phyloP scores from a whole-genome alignment of 495 filamentous ascomycete genomes.

The Aspergillus kassunensis region DNA sequence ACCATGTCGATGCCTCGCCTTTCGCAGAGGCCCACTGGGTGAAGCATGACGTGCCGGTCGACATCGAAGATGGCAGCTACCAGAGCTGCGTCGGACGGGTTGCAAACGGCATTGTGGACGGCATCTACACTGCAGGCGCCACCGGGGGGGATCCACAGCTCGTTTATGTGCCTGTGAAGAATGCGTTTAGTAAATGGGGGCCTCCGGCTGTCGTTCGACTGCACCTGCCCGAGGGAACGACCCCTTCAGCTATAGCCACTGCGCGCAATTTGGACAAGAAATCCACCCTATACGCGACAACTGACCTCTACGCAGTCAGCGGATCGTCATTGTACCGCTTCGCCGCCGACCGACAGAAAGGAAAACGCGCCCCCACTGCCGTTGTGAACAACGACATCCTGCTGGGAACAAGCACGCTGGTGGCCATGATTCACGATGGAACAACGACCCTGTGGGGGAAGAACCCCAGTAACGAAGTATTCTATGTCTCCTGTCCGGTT shows the following conservation, averaged over 20 bases:
- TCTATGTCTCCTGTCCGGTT: neutral
- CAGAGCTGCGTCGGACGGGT: conserved; percentile 8
- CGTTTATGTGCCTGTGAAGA: neutral
- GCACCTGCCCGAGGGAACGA: neutral
- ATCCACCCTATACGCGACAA: neutral
- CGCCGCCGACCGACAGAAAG: neutral
- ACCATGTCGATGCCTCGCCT: too few species aligned
- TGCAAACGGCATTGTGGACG: neutral
- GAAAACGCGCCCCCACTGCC: neutral
- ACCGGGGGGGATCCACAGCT: neutral
- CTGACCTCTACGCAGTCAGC: neutral
- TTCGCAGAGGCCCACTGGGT: neutral
- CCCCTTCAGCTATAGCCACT: neutral
- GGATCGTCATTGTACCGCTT: neutral
- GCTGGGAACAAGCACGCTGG: neutral
- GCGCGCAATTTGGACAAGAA: neutral
- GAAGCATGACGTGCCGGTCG: conserved; percentile 2
- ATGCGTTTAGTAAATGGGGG: neutral
- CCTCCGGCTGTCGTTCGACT: neutral
- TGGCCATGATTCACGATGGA: neutral
- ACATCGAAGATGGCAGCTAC: neutral
- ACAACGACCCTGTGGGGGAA: neutral
- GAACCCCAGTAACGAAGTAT: neutral
- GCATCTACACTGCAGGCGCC: conserved; percentile 5
- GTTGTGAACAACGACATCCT: neutral